phyloP scores from a whole-genome alignment of 2,329 filamentous ascomycete genomes.

The Knufia petricola region DNA sequence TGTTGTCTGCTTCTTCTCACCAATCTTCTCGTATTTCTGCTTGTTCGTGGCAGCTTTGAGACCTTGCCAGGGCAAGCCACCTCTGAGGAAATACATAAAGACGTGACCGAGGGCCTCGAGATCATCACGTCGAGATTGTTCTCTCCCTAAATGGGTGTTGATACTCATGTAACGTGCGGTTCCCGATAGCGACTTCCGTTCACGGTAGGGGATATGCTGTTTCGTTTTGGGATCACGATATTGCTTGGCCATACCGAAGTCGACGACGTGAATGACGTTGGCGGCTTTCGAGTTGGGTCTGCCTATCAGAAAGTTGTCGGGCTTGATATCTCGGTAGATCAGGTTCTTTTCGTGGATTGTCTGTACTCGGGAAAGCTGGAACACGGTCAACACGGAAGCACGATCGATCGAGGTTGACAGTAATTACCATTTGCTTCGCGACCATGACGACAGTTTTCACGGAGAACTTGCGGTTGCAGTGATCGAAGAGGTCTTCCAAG shows the following conservation, averaged over 20 bases:
- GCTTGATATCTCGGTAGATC: constrained; percentile 98
- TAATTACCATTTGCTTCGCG: constrained; percentile 85
- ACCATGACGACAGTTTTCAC: constrained; percentile 99
- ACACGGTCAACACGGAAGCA: constrained; percentile 24
- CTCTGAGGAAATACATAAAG: constrained; percentile 60
- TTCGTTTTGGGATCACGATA: constrained; percentile 98
- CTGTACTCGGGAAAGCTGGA: constrained; percentile 76
- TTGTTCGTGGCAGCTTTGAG: constrained; percentile 64
- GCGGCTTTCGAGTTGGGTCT: constrained; percentile 85
- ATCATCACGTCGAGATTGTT: constrained; percentile 93
- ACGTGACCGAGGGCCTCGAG: constrained; percentile 71
- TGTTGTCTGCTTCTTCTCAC: constrained; percentile 99
- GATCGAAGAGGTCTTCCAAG: constrained; percentile 92
- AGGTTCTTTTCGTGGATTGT: constrained; percentile 98
- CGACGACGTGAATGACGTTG: constrained; percentile 96
- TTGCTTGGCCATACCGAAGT: constrained; percentile 99
- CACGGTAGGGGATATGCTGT: constrained; percentile 95
- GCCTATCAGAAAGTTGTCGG: constrained; percentile 97
- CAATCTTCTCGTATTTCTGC: constrained; percentile 99
- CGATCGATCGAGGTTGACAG: neutral
- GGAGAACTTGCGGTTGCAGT: constrained; percentile 88
- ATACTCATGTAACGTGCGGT: constrained; percentile 99
- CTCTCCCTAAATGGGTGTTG: constrained; percentile 93
- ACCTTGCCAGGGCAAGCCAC: constrained; percentile 59
- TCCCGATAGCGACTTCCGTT: constrained; percentile 91